A percentile compares a stretch with the other conserved stretches of the same genome.
These are phyloP conservation scores for Candida tropicalis DNA, from an alignment of 1,139 yeast species.

Conservation along the genomic window DNA sequence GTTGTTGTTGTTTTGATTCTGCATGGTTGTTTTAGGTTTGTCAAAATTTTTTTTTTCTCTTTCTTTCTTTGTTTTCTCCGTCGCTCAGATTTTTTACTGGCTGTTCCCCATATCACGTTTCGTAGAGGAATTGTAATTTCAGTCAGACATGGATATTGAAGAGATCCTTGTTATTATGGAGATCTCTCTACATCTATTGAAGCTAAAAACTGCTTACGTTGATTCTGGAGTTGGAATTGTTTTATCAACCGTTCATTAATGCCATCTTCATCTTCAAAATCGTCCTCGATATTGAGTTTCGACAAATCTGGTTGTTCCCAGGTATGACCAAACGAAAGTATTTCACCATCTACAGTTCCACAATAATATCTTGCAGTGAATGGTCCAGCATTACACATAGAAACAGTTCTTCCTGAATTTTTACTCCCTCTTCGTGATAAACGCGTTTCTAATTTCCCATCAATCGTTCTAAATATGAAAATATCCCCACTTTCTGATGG, in stretches of 20 bases:
- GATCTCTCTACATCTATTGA: conserved; percentile 4
- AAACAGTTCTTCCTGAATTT: conserved; percentile 44
- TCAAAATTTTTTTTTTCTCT: not conserved
- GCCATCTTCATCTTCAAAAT: conserved; percentile 11
- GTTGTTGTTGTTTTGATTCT: not conserved
- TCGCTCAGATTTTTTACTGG: too few relatives aligned
- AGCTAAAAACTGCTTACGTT: conserved; percentile 13
- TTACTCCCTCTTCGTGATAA: conserved; percentile 41
- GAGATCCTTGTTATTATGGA: too few relatives aligned
- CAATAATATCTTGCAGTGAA: conserved; percentile 47
- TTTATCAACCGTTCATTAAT: conserved; percentile 11
- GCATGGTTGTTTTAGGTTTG: not conserved
- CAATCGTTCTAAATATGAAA: conserved; percentile 59
- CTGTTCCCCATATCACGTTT: too few relatives aligned
- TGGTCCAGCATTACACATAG: conserved; percentile 53
- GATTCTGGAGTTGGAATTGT: conserved; percentile 9
- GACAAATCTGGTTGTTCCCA: conserved; percentile 23
- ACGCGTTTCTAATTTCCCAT: conserved; percentile 64
- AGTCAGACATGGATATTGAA: too few relatives aligned
- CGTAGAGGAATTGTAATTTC: too few relatives aligned
- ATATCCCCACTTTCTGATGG: conserved; percentile 85
- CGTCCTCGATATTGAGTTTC: conserved; percentile 14
- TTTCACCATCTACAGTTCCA: conserved; percentile 63
- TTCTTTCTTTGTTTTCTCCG: conserved; percentile 1
- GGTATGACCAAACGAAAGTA: conserved; percentile 52